Evolutionary conservation across 768 basidiomycete genomes (phyloP).

Genomic region (Xanthoconium stramineum): DNA sequence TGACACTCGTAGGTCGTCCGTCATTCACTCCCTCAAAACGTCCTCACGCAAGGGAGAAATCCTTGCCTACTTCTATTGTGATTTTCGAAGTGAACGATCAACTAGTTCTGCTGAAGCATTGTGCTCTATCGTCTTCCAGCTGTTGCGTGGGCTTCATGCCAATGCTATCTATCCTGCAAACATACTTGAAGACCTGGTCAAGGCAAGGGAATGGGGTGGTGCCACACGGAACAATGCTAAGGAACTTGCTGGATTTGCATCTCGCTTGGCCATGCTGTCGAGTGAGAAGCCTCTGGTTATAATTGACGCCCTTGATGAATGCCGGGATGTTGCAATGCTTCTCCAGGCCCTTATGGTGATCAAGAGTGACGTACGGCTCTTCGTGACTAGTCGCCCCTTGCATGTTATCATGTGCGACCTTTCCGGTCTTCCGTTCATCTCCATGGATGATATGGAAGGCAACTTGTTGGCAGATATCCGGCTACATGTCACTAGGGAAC

Average conservation of each 20-base stretch:
- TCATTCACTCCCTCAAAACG: no score
- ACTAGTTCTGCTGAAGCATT: neutral
- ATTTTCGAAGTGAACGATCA: no score
- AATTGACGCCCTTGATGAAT: conserved; percentile 1
- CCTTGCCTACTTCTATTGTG: no score
- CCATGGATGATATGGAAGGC: neutral
- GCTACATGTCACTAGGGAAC: neutral
- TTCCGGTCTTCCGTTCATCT: neutral
- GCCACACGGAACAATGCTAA: neutral
- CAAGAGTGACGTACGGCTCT: neutral
- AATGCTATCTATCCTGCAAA: neutral
- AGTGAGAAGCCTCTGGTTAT: neutral
- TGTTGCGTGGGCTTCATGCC: neutral
- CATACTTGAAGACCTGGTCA: neutral
- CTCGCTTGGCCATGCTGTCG: neutral
- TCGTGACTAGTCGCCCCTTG: neutral
- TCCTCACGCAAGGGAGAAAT: no score
- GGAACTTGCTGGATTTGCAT: neutral
- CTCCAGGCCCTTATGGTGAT: neutral
- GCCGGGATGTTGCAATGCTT: neutral
- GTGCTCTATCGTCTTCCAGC: neutral
- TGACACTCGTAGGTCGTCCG: no score
- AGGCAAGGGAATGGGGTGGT: neutral
- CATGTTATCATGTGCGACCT: neutral
- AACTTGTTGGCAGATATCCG: neutral